Conservation (phyloP, 2,329 filamentous ascomycete species). For the Dothistroma septosporum region DNA sequence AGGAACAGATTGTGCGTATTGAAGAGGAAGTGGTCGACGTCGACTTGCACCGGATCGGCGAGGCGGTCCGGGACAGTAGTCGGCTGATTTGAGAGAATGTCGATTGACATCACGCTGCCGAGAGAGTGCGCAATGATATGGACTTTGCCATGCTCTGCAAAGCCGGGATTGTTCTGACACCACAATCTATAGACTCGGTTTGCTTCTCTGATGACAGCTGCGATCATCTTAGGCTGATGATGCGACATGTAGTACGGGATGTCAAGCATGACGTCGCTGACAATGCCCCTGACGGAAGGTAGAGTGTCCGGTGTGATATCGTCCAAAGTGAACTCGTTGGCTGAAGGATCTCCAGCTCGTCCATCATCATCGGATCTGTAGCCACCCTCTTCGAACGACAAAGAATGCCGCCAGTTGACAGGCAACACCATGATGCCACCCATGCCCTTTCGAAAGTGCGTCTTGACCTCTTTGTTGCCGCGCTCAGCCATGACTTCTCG, state of each 20-base stretch:
- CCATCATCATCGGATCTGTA: slow-evolving; percentile 50
- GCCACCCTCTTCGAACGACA: slow-evolving; percentile 80
- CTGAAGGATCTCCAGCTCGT: slow-evolving; percentile 21
- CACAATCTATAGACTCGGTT: slow-evolving; percentile 94
- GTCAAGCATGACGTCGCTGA: slow-evolving; percentile 97
- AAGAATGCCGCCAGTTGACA: slow-evolving; percentile 85
- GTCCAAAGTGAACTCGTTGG: slow-evolving; percentile 65
- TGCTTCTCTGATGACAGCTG: slow-evolving; percentile 80
- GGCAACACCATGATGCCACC: slow-evolving; percentile 92
- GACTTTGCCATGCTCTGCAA: slow-evolving; percentile 70
- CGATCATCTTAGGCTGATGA: slow-evolving; percentile 92
- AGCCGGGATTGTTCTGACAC: slow-evolving; percentile 89
- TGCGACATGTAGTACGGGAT: slow-evolving; percentile 97
- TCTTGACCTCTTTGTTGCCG: slow-evolving; percentile 66
- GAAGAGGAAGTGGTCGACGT: slow-evolving; percentile 68
- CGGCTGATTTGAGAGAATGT: slow-evolving; percentile 85
- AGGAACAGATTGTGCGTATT: slow-evolving; percentile 86
- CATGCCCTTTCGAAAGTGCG: slow-evolving; percentile 69
- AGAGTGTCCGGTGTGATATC: slow-evolving; percentile 91
- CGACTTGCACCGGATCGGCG: slow-evolving; percentile 29
- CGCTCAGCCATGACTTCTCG: slow-evolving; percentile 82
- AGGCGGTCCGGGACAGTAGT: slow-evolving; percentile 56
- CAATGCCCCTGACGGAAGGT: slow-evolving; percentile 82
- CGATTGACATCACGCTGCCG: slow-evolving; percentile 89
- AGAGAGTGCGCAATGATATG: slow-evolving; percentile 92